A percentile compares a stretch with the other conserved stretches of the same genome.
Conservation (phyloP, 2,329 filamentous ascomycete genomes). For the Juglanconis juglandina region DNA sequence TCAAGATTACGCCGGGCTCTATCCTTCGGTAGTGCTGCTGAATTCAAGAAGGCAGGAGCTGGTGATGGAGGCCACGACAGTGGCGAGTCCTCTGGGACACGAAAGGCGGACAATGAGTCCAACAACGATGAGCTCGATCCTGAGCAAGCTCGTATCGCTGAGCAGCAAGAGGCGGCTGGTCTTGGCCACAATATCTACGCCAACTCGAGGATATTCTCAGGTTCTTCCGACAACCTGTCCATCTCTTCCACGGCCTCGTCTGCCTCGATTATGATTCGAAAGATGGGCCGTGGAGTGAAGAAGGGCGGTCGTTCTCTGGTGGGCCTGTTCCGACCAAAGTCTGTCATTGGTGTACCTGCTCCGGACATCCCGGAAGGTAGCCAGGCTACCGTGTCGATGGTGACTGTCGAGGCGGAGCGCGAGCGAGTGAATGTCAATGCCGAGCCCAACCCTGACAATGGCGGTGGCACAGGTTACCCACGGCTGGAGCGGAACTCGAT, state of each 20-base stretch:
- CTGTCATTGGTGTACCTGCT: slow-evolving; percentile 72
- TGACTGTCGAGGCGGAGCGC: slow-evolving; percentile 90
- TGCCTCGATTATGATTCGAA: slow-evolving; percentile 89
- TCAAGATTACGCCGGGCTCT: slow-evolving; percentile 85
- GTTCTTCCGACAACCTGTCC: slow-evolving; percentile 91
- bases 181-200: slow-evolving; percentile 93
- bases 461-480: slow-evolving; percentile 76
- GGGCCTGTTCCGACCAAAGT: slow-evolving; percentile 92
- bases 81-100: slow-evolving; percentile 32
- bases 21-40: slow-evolving; percentile 92
- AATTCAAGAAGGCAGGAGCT: slow-evolving; percentile 73
- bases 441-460: slow-evolving; percentile 63
- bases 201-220: slow-evolving; percentile 77
- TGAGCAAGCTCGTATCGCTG: slow-evolving; percentile 86
- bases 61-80: slow-evolving; percentile 43
- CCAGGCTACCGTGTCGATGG: slow-evolving; percentile 86
- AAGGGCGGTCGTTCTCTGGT: slow-evolving; percentile 87
- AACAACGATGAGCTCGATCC: slow-evolving; percentile 65
- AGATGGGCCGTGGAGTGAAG: slow-evolving; percentile 99
- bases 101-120: slow-evolving; percentile 51
- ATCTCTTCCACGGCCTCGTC: slow-evolving; percentile 88
- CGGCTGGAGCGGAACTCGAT: slow-evolving; percentile 79
- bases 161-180: slow-evolving; percentile 86
- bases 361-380: slow-evolving; percentile 69
- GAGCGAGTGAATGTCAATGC: slow-evolving; percentile 76